Evolutionary conservation across 2,329 filamentous ascomycete species (phyloP).

Genomic region (Aspergillus awamori): DNA sequence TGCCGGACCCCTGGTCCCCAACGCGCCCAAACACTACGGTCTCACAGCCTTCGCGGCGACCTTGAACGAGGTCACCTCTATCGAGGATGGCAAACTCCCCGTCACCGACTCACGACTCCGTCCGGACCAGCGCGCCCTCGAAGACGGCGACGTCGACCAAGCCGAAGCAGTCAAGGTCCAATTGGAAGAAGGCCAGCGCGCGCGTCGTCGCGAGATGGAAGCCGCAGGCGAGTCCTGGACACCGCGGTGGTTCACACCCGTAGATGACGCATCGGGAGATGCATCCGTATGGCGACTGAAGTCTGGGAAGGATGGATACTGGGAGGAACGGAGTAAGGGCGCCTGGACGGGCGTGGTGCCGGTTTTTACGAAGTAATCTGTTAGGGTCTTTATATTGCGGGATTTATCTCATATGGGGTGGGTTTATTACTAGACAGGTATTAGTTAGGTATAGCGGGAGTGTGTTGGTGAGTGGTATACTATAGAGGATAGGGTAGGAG

Average conservation of each 20-base stretch:
- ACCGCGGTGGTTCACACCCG: slow-evolving; percentile 82
- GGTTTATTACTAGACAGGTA: too few species aligned
- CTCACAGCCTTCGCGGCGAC: slow-evolving; percentile 82
- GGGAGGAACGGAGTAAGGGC: slow-evolving; percentile 77
- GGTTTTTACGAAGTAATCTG: slow-evolving; percentile 47
- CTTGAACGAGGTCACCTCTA: slow-evolving; percentile 82
- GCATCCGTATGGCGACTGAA: slow-evolving; percentile 69
- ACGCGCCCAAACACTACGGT: slow-evolving; percentile 79
- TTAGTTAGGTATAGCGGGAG: too few species aligned
- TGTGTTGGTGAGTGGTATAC: too few species aligned
- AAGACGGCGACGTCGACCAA: slow-evolving; percentile 77
- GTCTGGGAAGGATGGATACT: slow-evolving; percentile 84
- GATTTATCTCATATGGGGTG: too few species aligned
- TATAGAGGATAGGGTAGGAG: too few species aligned
- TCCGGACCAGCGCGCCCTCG: slow-evolving; percentile 83
- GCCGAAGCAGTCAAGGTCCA: slow-evolving; percentile 82
- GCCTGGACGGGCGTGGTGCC: slow-evolving; percentile 64
- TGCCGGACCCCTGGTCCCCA: slow-evolving; percentile 75
- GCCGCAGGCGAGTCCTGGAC: slow-evolving; percentile 70
- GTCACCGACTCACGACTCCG: slow-evolving; percentile 81
- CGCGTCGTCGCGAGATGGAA: slow-evolving; percentile 74
- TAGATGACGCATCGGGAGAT: slow-evolving; percentile 47
- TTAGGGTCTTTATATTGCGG: too few species aligned
- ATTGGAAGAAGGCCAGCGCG: slow-evolving; percentile 83
- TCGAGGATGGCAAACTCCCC: slow-evolving; percentile 75